Conservation (phyloP, 768 basidiomycete genomes). For the Ephemerocybe angulata region DNA sequence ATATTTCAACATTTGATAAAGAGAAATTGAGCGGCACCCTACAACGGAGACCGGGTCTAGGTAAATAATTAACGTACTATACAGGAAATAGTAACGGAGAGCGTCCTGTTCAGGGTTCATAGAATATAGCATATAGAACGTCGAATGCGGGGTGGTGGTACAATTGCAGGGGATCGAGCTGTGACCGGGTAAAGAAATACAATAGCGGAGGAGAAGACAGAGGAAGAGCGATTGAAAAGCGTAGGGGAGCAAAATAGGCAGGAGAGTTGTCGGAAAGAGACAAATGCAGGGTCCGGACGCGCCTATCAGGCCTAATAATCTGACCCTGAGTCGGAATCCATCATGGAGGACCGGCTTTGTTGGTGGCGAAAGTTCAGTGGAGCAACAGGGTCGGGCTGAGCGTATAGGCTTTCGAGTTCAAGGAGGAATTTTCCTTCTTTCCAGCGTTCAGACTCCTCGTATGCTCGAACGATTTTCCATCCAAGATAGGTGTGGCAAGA, state of each 20-base stretch:
- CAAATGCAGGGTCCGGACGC: too few species aligned
- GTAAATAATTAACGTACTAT: background rate
- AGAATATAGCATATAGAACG: background rate
- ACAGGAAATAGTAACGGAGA: background rate
- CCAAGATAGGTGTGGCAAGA: constrained; percentile 53
- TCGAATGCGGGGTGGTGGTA: background rate
- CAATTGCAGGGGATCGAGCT: background rate
- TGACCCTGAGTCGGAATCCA: constrained; percentile 35
- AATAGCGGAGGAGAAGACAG: background rate
- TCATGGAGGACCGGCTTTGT: constrained; percentile 22
- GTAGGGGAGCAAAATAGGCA: background rate
- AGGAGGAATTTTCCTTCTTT: constrained; percentile 58
- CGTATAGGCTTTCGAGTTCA: constrained; percentile 50
- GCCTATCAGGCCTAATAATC: constrained; percentile 23
- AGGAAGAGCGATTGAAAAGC: background rate
- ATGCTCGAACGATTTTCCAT: constrained; percentile 59
- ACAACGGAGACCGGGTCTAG: background rate
- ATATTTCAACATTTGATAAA: too few species aligned
- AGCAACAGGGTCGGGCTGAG: constrained; percentile 19
- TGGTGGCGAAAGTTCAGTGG: constrained; percentile 13
- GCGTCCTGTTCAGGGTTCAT: background rate
- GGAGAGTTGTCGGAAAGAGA: background rate
- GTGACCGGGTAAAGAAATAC: too few species aligned
- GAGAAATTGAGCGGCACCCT: too few species aligned
- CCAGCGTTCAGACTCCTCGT: constrained; percentile 56